Conservation (phyloP, 2,329 filamentous ascomycete species). For the Venturia pyrina region DNA sequence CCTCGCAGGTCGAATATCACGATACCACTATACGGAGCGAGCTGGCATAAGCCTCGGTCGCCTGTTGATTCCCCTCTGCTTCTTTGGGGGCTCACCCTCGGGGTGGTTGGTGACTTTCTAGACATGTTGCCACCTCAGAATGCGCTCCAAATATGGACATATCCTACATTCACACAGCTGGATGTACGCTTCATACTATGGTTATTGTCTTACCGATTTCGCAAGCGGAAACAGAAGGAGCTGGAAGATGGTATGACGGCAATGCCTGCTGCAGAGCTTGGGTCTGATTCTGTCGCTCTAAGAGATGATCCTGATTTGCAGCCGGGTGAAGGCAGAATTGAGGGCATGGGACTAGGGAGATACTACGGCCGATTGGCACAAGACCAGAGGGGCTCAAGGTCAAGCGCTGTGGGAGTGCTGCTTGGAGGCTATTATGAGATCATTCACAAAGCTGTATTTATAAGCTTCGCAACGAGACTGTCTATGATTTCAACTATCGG, state of each 20-base stretch:
- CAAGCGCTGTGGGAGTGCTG: conserved; percentile 36
- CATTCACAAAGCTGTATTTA: conserved; percentile 36
- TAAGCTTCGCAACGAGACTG: conserved; percentile 24
- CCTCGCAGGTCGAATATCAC: conserved; percentile 14
- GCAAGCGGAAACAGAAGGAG: conserved; percentile 24
- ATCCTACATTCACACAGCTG: conserved; percentile 56
- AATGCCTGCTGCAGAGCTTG: conserved; percentile 18
- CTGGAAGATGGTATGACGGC: conserved; percentile 16
- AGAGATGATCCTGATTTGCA: conserved; percentile 9
- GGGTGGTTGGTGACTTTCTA: conserved; percentile 57
- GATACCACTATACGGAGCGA: conserved; percentile 17
- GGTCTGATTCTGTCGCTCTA: conserved; percentile 18
- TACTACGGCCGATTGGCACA: conserved; percentile 26
- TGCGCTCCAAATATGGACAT: conserved; percentile 53
- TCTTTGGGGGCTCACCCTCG: conserved; percentile 60
- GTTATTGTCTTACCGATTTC: conserved; percentile 21
- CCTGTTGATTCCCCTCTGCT: conserved; percentile 40
- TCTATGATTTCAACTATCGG: conserved; percentile 8
- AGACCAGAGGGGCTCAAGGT: conserved; percentile 28
- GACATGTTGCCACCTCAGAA: conserved; percentile 56
- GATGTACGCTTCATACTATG: conserved; percentile 52
- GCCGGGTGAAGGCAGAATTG: conserved; percentile 23
- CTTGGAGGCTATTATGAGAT: conserved; percentile 45
- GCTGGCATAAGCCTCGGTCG: conserved; percentile 21
- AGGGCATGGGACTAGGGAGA: conserved; percentile 33